phyloP scores from a whole-genome alignment of 2,329 filamentous ascomycete genomes.

The Pestalotiopsis fici region DNA sequence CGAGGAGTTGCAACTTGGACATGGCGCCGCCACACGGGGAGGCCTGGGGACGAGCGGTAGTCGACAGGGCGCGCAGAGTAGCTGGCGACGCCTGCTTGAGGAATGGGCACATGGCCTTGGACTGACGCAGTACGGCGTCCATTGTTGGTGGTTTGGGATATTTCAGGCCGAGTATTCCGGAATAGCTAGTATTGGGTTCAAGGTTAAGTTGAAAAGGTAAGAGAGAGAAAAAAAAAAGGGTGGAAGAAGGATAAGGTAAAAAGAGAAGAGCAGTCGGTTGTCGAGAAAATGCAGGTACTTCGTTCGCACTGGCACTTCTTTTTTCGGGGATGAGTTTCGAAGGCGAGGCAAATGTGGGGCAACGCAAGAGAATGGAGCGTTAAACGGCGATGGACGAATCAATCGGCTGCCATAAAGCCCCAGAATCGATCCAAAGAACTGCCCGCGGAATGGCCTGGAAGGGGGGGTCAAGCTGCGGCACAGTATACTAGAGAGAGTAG shows the following conservation, averaged over 20 bases:
- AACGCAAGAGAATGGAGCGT: not conserved
- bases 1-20: slow-evolving; percentile 94
- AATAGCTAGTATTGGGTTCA: not conserved
- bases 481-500: too few species aligned
- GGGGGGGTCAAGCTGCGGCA: not conserved
- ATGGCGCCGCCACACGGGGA: slow-evolving; percentile 88
- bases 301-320: not conserved
- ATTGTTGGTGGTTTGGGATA: slow-evolving; percentile 52
- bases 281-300: not conserved
- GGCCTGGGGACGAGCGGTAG: slow-evolving; percentile 64
- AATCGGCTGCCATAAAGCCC: not conserved
- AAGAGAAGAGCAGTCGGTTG: not conserved
- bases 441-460: not conserved
- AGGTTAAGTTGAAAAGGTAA: not conserved
- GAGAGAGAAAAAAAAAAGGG: too few species aligned
- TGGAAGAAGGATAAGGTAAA: not conserved
- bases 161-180: not conserved
- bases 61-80: slow-evolving; percentile 86
- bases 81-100: slow-evolving; percentile 91
- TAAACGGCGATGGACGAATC: not conserved
- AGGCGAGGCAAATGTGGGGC: not conserved
- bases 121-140: slow-evolving; percentile 94
- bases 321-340: not conserved
- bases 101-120: slow-evolving; percentile 96
- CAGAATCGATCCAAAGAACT: not conserved